A percentile compares a stretch with the other conserved stretches of the same genome.
Conservation (phyloP, 805 yeast species). For the Candida verbasci region DNA sequence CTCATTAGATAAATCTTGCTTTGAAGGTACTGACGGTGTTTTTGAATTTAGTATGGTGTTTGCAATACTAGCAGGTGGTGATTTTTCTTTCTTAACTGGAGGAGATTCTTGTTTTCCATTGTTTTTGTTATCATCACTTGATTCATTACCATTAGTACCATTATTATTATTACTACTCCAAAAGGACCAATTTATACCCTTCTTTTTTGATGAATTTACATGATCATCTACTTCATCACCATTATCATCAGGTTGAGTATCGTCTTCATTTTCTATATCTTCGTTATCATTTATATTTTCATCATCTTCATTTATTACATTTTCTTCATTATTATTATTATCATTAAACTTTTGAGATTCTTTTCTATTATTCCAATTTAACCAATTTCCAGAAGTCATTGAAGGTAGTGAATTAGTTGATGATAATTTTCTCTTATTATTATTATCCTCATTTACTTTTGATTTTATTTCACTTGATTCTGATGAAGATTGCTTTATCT, state of each 20-base stretch:
- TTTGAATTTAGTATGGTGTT: slow-evolving; percentile 29
- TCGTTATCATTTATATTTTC: slow-evolving; percentile 7
- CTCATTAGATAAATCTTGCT: slow-evolving; percentile 12
- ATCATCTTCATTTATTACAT: slow-evolving; percentile 7
- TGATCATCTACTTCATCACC: slow-evolving; percentile 34
- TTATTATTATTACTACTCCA: slow-evolving; percentile 18
- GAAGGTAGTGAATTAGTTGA: slow-evolving; percentile 22
- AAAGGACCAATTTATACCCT: slow-evolving; percentile 30
- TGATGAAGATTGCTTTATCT: too few species aligned
- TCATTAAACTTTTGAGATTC: slow-evolving; percentile 6
- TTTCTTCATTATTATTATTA: slow-evolving; percentile 8
- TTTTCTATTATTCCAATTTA: slow-evolving; percentile 16
- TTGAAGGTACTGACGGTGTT: slow-evolving; percentile 23
- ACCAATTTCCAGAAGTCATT: slow-evolving; percentile 24
- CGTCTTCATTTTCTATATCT: slow-evolving; percentile 17
- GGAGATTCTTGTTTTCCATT: background rate
- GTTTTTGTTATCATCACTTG: background rate
- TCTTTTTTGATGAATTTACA: slow-evolving; percentile 20
- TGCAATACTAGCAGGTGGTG: slow-evolving; percentile 10
- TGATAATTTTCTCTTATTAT: slow-evolving; percentile 1
- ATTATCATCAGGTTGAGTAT: slow-evolving; percentile 18
- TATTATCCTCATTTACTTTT: background rate
- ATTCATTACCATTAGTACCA: background rate
- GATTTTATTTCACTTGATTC: background rate
- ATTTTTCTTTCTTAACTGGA: slow-evolving; percentile 4